Base-by-base conservation (phyloP, 2,329 filamentous ascomycete species). In the Botrytis byssoidea region DNA sequence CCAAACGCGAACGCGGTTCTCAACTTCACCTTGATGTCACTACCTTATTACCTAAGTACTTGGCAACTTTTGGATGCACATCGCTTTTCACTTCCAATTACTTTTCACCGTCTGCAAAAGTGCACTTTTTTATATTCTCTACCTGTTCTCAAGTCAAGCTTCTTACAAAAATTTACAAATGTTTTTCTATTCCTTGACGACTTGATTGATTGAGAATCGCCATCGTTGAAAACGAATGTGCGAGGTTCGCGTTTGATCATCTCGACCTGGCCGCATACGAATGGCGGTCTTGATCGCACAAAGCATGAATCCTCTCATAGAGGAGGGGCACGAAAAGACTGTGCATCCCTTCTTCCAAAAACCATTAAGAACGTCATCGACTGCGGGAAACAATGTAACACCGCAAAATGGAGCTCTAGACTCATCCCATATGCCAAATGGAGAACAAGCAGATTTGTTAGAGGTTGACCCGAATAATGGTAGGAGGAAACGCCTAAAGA, bases 401-500 rank as follows among this genome's bases (percentile, higher is more conserved):
- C 51, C 46, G 48, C 32, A 65, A n/a, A 44, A 60, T 48, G 51
- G 48, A n/a, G 37, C 48, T 32, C 55, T 46, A 63, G 32, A 64
- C 10, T 68, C 42, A 61, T 51, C 65, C 12, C 4, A 25, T 51
- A 16, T 55, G 64, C 29, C 65, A 55, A 57, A 46, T 42, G 37
- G 48, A 57, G 69, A 63, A 22, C 73, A 74, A 44, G 74, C 76
- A 65, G 78, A 78, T 32, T 46, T 79, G 5, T 67, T 79, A 9
- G 79, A 83, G 64, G 75, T 80, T 5, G 79, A 81, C 67, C 75
- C 73, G 25, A 80, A 80, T 32, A 77, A 81, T 46, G 78, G 79
- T 48, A 81, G 82, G 69, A 82, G 81, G 69, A 88, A 88, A 76
- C 83, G 86, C 71, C 82, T 80, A 71, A 85, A 84, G 76, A 84